Evolutionary conservation across 495 filamentous ascomycete species (phyloP), one percentile per base, ranked within the genome.

Genomic region (Aspergillus bertholletiae): DNA sequence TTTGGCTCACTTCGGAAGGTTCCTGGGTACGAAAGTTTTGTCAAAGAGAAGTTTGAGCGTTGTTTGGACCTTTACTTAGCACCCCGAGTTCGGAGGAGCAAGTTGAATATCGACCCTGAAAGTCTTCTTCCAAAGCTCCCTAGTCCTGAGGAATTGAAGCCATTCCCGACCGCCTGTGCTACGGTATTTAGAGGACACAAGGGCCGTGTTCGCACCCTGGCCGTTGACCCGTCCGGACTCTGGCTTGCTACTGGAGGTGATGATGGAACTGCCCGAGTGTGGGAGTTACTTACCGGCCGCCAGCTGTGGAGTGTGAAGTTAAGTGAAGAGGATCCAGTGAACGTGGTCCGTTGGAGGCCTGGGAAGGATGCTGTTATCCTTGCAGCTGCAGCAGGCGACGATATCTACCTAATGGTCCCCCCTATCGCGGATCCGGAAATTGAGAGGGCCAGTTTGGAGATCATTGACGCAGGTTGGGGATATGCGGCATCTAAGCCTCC

Each of bases 11-110:
- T 98, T 28, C 84, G 95, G 26, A 89, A 89, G 63, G 94, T 97
- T 7, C 95, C 94, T 40, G 95, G 87, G n/a, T 98, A 94, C 62
- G 88, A 89, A 34, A 84, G 74, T 49, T 88, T 96, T 51, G 83
- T 97, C 59, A 96, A 96, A 65, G 93, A 97, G 74, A 87, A 90
- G 61, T 98, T 98, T 58, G 95, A 98, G 68, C 78, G 94, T 60
- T 96, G 92, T 66, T 74, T 98, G 60, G 94, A 98, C 73, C 80
- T 98, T 6, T 98, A 98, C 67, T 82, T 98, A 30, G 94, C 94
- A 28, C 95, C 95, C 45, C 79, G 94, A 58, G 85, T 97, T 52
- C 84, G 95, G 51, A 85, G 92, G 60, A 97, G 89, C 74, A 90
- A 93, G 69, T 80, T 97, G 62, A 96, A 97, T 71, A 97, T 98